Evolutionary conservation across 805 yeast genomes (phyloP), one percentile per base, ranked within the genome.

Genomic region (Wickerhamomyces canadensis): DNA sequence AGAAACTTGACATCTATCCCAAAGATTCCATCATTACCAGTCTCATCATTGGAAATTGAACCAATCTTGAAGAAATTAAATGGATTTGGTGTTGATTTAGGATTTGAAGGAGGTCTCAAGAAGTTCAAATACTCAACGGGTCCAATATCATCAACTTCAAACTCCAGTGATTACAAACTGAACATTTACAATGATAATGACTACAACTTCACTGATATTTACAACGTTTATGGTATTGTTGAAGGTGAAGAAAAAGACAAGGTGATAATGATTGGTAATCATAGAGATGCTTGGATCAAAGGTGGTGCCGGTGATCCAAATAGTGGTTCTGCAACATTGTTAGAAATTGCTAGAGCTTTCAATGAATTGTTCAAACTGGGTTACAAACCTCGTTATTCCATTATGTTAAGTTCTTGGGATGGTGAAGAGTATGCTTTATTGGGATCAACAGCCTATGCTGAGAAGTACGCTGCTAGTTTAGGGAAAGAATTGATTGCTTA

Each of bases 271-370:
- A 55, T 83, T 38, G 93, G 93, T 25, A 83, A 82, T 55, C 93
- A 83, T 54, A 73, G 87, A 38, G 93, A 84, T 54, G 79, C 89
- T 3, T 84, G 91, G 93, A 72, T 79, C 40, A 74, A 78, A 40
- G 84, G 84, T 34, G 86, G 86, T 13, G 88, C 89, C 1, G 80
- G 77, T 19, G 93, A 84, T 58, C 89, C 93, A 22, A 83, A 83
- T 57, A 70, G 81, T 19, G 91, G 91, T 1, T 70, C 84, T 14
- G 80, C 88, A 1, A 75, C 68, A 0, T 43, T 80, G 44, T 57
- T 83, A 30, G 91, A 83, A 54, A 60, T 83, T 29, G 78, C 80
- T 7, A 65, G 84, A 33, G 78, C 74, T 1, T 62, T 81, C 25
- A 72, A 76, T 18, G 72, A 65, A 30, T 61, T 83, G 36, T 43